These are phyloP conservation scores for Dactylonectria estremocensis DNA, from an alignment of 2,329 filamentous ascomycete genomes.

Conservation along the genomic window DNA sequence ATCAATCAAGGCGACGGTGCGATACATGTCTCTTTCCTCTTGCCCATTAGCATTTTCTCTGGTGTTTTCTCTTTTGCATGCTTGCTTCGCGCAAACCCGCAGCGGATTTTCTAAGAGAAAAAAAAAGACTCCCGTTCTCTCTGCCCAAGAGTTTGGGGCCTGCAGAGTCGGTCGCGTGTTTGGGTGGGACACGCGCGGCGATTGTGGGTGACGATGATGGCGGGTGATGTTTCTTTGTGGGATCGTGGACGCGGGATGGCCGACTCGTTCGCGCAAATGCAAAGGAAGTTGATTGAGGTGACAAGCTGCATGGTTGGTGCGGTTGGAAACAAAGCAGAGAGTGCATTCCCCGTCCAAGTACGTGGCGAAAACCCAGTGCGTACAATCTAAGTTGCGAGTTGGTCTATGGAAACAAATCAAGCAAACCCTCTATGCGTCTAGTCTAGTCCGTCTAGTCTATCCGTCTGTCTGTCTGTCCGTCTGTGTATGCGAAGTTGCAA, in stretches of 20 bases:
- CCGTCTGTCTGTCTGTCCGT: neutral
- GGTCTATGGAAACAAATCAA: slow-evolving; percentile 3
- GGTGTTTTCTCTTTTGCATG: neutral
- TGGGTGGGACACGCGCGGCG: slow-evolving; percentile 22
- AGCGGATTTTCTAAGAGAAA: neutral
- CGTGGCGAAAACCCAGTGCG: neutral
- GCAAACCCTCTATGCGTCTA: neutral
- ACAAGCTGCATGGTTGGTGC: neutral
- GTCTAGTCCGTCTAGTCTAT: neutral
- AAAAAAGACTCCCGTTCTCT: neutral
- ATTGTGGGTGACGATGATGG: neutral
- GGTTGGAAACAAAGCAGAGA: neutral
- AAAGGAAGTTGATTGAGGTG: neutral
- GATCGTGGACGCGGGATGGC: neutral
- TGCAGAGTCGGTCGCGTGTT: slow-evolving; percentile 15
- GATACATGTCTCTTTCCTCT: neutral
- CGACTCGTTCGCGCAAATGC: neutral
- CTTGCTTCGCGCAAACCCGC: neutral
- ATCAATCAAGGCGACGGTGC: slow-evolving; percentile 4
- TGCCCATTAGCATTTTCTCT: neutral
- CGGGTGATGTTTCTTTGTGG: neutral
- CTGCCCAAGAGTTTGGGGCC: neutral
- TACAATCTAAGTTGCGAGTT: neutral
- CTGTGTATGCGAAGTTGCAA: neutral
- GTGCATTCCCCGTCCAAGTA: neutral